Evolutionary conservation across 768 basidiomycete species (phyloP), one percentile per base, ranked within the genome.

Genomic region (Chlorophyllum brunneum): DNA sequence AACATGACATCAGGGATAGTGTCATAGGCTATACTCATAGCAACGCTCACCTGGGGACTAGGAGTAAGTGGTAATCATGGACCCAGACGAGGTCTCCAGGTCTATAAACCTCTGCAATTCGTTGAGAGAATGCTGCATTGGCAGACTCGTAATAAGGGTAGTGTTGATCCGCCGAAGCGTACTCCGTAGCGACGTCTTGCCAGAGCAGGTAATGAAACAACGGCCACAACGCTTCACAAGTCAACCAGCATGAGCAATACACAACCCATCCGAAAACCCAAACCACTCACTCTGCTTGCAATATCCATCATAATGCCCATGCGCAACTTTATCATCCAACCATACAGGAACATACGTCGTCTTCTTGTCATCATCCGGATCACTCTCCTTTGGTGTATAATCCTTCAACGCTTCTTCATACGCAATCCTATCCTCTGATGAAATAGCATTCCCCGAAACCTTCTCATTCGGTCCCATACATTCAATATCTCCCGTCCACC

Each of bases 191-290:
- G 54, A 94, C 92, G 65, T 98, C 97, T 67, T 95, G 94, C 89
- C 95, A 97, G 50, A 98, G 85, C 51, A 98, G 82, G 66, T 98
- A 98, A 71, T 98, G 97, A 81, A 98, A 97, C 36, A 98, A 73
- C 1, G 95, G 95, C 95, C 95, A 99, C 38, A 99, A 83, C 33
- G 86, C 93, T 95, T 13, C 18, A 61, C 0, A 20, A 45, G 15
- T 16, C 37, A 40, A 11, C 27, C 15, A 3, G 5, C 20, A 46
- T 40, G 31, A 56, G 51, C 18, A 27, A 29, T 27, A 52, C 16
- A 33, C 34, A 49, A 30, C 18, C 37, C 22, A 15, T 13, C 23
- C 3, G 24, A 11, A 63, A 23, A 48, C 36, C 10, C 48, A 33
- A 46, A 55, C 15, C 9, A 81, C 88, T 67, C 61, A 95, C 93